Percentiles rank a stretch among this genome's conserved stretches.
Conservation (phyloP, 2,329 filamentous ascomycete species). For the Trichoderma sp. region DNA sequence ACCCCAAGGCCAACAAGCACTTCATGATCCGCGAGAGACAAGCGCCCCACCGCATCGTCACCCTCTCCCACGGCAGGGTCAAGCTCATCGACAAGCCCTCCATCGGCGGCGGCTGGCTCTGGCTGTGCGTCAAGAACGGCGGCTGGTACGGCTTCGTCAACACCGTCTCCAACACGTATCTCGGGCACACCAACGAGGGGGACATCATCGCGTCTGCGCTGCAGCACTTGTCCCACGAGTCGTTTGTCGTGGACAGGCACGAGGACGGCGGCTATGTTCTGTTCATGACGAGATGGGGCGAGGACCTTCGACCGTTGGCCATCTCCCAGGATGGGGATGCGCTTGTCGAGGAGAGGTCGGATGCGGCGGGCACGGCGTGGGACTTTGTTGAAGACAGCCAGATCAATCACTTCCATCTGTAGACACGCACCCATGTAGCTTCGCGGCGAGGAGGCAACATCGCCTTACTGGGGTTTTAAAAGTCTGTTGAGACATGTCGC, state of each 20-base stretch:
- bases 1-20: not conserved
- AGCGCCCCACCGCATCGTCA: not conserved
- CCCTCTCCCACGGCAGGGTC: not conserved
- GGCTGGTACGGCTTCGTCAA: slow-evolving; percentile 27
- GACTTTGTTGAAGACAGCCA: slow-evolving; percentile 6
- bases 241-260: slow-evolving; percentile 7
- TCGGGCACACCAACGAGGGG: not conserved
- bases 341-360: not conserved
- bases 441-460: not conserved
- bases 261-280: slow-evolving; percentile 20
- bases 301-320: not conserved
- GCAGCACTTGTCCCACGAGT: slow-evolving; percentile 1
- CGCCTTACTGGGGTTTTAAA: not conserved
- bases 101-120: not conserved
- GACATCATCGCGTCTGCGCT: not conserved
- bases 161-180: slow-evolving; percentile 13
- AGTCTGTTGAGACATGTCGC: not conserved
- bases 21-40: slow-evolving; percentile 14
- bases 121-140: slow-evolving; percentile 3
- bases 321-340: not conserved
- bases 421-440: not conserved
- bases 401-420: not conserved
- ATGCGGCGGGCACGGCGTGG: slow-evolving; percentile 15
- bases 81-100: not conserved
- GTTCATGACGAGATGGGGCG: not conserved